Conservation (phyloP, 1,139 yeast genomes). For the Ogataea hybrid region DNA sequence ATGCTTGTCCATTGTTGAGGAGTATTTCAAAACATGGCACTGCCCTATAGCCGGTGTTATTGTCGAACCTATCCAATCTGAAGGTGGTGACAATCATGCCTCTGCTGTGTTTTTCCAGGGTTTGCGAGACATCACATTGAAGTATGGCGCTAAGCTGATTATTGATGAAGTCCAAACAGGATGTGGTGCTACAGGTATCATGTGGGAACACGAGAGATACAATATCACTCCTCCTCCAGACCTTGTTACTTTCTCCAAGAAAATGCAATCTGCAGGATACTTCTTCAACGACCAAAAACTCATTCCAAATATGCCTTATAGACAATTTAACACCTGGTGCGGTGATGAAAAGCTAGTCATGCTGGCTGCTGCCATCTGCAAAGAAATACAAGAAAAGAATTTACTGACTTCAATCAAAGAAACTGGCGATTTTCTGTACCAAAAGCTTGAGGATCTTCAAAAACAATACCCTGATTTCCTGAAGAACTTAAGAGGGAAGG, state of each 20-base stretch:
- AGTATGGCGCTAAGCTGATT: constrained; percentile 66
- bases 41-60: constrained; percentile 74
- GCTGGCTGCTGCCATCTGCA: constrained; percentile 67
- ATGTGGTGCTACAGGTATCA: constrained; percentile 78
- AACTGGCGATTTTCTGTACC: constrained; percentile 64
- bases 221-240: constrained; percentile 71
- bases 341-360: constrained; percentile 83
- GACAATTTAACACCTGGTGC: constrained; percentile 91
- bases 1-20: constrained; percentile 59
- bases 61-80: constrained; percentile 81
- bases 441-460: constrained; percentile 49
- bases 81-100: constrained; percentile 88
- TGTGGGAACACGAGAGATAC: constrained; percentile 90
- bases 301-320: constrained; percentile 69
- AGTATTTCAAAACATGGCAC: constrained; percentile 53
- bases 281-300: constrained; percentile 69
- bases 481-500: constrained; percentile 67
- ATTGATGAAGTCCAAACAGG: constrained; percentile 89
- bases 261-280: constrained; percentile 85
- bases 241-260: constrained; percentile 80
- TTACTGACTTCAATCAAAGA: constrained; percentile 52
- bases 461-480: constrained; percentile 50
- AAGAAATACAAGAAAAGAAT: constrained; percentile 59
- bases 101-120: constrained; percentile 75
- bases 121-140: constrained; percentile 65